A percentile compares a stretch with the other conserved stretches of the same genome.
Conservation (phyloP, 768 basidiomycete genomes). For the Pholiota molesta region DNA sequence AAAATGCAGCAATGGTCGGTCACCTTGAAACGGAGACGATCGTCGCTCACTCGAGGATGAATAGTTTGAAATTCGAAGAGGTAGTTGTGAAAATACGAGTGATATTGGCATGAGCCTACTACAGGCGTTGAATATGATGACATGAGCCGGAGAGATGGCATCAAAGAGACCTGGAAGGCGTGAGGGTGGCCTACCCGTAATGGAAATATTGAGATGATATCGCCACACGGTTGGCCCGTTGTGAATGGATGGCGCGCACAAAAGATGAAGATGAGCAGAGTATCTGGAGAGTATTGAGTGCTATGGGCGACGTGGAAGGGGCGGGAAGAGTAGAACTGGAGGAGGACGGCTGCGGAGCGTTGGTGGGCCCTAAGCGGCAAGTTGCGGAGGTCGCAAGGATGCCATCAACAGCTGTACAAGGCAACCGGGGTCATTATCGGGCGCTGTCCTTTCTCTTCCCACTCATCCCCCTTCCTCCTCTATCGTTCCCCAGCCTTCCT, state of each 20-base stretch:
- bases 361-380: slow-evolving; percentile 20
- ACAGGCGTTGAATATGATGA: neutral
- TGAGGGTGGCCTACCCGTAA: slow-evolving; percentile 21
- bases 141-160: slow-evolving; percentile 17
- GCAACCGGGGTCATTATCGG: slow-evolving; percentile 28
- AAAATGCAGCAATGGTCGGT: neutral
- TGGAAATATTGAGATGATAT: slow-evolving; percentile 17
- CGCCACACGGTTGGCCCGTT: slow-evolving; percentile 2
- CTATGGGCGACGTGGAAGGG: neutral
- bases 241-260: neutral
- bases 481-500: neutral
- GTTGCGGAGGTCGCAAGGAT: slow-evolving; percentile 24
- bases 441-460: slow-evolving; percentile 23
- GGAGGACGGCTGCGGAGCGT: slow-evolving; percentile 10
- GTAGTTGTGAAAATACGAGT: neutral
- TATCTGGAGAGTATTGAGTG: neutral
- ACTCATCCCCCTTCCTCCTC: slow-evolving; percentile 23
- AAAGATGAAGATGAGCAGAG: neutral
- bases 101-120: neutral
- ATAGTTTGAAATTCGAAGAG: neutral
- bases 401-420: slow-evolving; percentile 27
- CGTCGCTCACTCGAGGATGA: neutral
- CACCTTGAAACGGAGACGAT: neutral
- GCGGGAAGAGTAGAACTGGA: neutral
- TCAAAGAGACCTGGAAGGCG: slow-evolving; percentile 19